A percentile compares a stretch with the other conserved stretches of the same genome.
These are phyloP conservation scores for Xylariaceae sp. DNA, from an alignment of 2,329 filamentous ascomycete genomes.

Conservation along the genomic window DNA sequence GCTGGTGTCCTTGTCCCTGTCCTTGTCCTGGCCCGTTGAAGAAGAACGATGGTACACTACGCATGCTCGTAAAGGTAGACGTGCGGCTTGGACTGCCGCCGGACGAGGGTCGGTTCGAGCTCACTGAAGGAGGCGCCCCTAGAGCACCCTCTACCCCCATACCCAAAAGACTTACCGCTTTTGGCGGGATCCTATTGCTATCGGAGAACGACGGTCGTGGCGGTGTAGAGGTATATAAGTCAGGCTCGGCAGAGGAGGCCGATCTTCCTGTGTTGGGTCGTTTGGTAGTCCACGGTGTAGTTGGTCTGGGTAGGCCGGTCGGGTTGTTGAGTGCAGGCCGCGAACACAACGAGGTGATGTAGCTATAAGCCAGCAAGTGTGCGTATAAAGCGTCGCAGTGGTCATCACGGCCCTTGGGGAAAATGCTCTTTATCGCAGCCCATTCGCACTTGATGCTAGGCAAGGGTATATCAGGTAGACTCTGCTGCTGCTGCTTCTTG, in stretches of 20 bases:
- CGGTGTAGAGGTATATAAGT: slow-evolving; percentile 4
- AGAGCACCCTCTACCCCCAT: slow-evolving; percentile 39
- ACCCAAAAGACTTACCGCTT: slow-evolving; percentile 59
- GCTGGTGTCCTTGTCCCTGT: too few species aligned
- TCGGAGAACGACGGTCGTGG: slow-evolving; percentile 26
- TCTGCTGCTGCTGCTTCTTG: slow-evolving; percentile 14
- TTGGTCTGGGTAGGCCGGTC: slow-evolving; percentile 8
- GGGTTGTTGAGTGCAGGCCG: slow-evolving; percentile 26
- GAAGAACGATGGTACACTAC: slow-evolving; percentile 12
- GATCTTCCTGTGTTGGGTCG: slow-evolving; percentile 13
- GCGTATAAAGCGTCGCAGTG: slow-evolving; percentile 65
- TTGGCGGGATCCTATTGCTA: slow-evolving; percentile 41
- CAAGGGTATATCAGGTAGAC: not conserved
- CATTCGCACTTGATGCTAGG: slow-evolving; percentile 42
- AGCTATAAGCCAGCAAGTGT: slow-evolving; percentile 65
- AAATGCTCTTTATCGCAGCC: slow-evolving; percentile 57
- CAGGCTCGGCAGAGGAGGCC: slow-evolving; percentile 1
- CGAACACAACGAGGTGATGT: slow-evolving; percentile 50
- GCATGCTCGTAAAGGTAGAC: slow-evolving; percentile 14
- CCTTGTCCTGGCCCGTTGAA: slow-evolving; percentile 16
- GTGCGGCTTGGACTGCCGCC: slow-evolving; percentile 20
- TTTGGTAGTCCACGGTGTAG: not conserved
- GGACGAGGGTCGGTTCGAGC: slow-evolving; percentile 20
- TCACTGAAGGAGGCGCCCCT: not conserved
- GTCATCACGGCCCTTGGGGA: slow-evolving; percentile 58